These are phyloP conservation scores for Raddia guianensis DNA, from an alignment of 176 grass and related monocot species.

Conservation along the genomic window DNA sequence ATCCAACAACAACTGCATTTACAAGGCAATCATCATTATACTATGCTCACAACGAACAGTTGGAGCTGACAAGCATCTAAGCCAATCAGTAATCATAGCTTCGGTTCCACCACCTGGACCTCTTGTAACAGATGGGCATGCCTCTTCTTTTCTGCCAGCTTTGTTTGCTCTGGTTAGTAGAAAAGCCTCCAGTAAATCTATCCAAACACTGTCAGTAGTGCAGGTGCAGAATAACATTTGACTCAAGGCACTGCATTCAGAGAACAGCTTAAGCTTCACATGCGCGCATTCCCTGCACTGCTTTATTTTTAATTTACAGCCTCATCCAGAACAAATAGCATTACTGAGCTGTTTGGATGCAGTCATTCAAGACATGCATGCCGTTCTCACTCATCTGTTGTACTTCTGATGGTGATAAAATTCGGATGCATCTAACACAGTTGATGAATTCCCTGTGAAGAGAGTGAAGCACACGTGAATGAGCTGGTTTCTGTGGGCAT, in stretches of 20 bases:
- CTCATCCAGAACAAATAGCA: not conserved
- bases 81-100: not conserved
- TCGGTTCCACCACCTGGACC: not conserved
- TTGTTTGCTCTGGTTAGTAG: not conserved
- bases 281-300: not conserved
- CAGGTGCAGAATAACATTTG: slow-evolving; percentile 1
- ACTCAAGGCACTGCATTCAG: slow-evolving; percentile 21
- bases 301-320: slow-evolving; percentile 18
- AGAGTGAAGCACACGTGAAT: not conserved
- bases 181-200: slow-evolving; percentile 18
- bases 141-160: not conserved
- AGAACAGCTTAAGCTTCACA: not conserved
- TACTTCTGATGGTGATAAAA: slow-evolving; percentile 85
- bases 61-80: not conserved
- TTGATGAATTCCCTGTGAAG: slow-evolving; percentile 83
- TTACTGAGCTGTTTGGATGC: slow-evolving; percentile 54
- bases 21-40: not conserved
- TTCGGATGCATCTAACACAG: slow-evolving; percentile 90
- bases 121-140: not conserved
- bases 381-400: slow-evolving; percentile 92
- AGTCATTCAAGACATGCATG: slow-evolving; percentile 69
- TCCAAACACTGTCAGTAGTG: not conserved
- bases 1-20: not conserved
- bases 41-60: not conserved
- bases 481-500: not conserved